Percentiles rank a stretch among this genome's conserved stretches.
Conservation (phyloP, 73 alveolate genomes). For the Paramecium sexaurelia region DNA sequence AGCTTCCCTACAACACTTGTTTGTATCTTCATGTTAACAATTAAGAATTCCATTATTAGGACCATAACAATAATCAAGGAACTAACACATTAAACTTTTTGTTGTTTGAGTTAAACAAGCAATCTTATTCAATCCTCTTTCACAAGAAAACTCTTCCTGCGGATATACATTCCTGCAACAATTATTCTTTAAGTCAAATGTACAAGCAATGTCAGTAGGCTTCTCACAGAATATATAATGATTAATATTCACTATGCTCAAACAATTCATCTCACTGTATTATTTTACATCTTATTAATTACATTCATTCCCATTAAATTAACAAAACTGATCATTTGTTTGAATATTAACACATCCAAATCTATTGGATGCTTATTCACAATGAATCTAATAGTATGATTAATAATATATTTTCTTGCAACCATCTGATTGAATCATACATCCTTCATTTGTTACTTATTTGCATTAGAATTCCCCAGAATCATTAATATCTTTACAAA, state of each 20-base stretch:
- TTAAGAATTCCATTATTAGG: neutral
- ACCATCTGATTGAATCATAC: neutral
- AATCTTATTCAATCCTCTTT: conserved; percentile 1
- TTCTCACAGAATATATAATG: neutral
- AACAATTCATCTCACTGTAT: neutral
- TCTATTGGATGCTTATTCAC: neutral
- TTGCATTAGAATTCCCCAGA: neutral
- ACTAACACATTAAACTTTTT: neutral
- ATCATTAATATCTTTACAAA: neutral
- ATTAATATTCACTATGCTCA: neutral
- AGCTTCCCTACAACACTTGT: neutral
- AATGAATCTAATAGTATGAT: neutral
- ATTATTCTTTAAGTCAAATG: neutral
- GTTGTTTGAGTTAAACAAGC: neutral
- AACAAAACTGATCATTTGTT: neutral
- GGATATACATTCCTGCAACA: neutral
- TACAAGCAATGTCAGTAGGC: neutral
- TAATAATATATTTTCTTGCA: neutral
- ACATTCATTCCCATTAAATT: neutral
- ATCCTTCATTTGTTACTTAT: neutral
- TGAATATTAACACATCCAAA: neutral
- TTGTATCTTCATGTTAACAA: neutral
- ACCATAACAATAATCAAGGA: neutral
- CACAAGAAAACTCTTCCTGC: neutral
- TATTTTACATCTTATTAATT: neutral